Conservation (phyloP, 768 basidiomycete genomes). For the Russula dissimulans region DNA sequence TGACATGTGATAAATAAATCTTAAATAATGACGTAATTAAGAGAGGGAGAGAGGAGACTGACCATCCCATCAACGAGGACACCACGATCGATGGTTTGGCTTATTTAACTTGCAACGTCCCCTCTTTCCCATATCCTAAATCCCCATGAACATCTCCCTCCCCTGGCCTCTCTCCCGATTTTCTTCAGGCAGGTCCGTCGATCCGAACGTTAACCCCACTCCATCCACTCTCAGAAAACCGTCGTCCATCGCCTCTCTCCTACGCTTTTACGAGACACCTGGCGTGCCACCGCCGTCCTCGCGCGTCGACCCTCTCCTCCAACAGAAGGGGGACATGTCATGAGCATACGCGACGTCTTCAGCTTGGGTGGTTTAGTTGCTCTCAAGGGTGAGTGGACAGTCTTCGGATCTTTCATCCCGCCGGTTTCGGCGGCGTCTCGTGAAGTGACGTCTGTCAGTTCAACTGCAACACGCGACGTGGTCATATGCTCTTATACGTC, state of each 20-base stretch:
- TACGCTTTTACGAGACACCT: slow-evolving; percentile 49
- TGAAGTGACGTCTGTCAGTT: background rate
- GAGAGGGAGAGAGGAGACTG: no score
- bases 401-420: background rate
- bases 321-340: slow-evolving; percentile 44
- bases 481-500: slow-evolving; percentile 4
- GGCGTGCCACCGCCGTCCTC: slow-evolving; percentile 67
- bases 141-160: slow-evolving; percentile 12
- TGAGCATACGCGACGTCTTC: slow-evolving; percentile 64
- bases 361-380: slow-evolving; percentile 48
- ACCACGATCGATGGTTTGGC: no score
- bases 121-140: background rate
- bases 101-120: background rate
- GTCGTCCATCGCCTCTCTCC: slow-evolving; percentile 13
- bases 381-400: slow-evolving; percentile 13
- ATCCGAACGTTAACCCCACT: background rate
- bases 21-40: background rate
- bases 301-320: slow-evolving; percentile 60
- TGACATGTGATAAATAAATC: slow-evolving; percentile 4
- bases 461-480: background rate
- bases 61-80: no score
- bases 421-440: background rate
- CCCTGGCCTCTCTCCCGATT: slow-evolving; percentile 24
- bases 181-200: background rate
- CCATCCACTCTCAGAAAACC: background rate